Evolutionary conservation across 2,329 filamentous ascomycete species (phyloP), one percentile per base, ranked within the genome.

Genomic region (Corinectria fuckeliana): DNA sequence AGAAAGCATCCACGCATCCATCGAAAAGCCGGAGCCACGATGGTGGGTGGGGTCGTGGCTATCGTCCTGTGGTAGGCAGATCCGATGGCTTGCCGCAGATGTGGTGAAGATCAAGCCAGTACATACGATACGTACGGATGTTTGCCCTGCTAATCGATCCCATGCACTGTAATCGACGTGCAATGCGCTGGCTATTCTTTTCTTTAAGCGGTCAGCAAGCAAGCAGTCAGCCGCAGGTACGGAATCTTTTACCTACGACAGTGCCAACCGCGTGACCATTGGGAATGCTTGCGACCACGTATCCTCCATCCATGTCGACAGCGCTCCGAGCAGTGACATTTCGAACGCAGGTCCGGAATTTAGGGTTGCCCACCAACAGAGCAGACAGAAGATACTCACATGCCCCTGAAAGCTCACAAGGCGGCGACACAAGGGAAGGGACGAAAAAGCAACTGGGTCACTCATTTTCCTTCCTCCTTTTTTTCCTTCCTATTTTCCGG

Each of bases 21-120:
- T 49, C 34, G 10, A 39, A 32, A 39, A 48, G 34, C 42, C 23
- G 44, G 14, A 36, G 36, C 32, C 16, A 23, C 16, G 42, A 44
- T 48, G 16, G 44, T 21, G 16, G 45, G 45, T 26, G 13, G 6
- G n/a, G n/a, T n/a, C n/a, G n/a, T n/a, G n/a, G n/a, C n/a, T 23
- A 18, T 42, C 16, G 8, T 25, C 5, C 20, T 16, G 14, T 5
- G 23, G 30, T 21, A 23, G 39, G 48, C 39, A 52, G 49, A 55
- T 55, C 50, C 30, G 45, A 59, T 56, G 56, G 56, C 13, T 45
- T n/a, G 9, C 54, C 28, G 53, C 44, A 50, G 53, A 57, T 32
- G 30, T n/a, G n/a, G n/a, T n/a, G n/a, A n/a, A n/a, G n/a, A n/a
- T n/a, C n/a, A n/a, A n/a, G n/a, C n/a, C n/a, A n/a, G n/a, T n/a